Percentiles rank a stretch among this genome's conserved stretches.
Conservation (phyloP, 805 yeast species). For the Ogataea philodendri region DNA sequence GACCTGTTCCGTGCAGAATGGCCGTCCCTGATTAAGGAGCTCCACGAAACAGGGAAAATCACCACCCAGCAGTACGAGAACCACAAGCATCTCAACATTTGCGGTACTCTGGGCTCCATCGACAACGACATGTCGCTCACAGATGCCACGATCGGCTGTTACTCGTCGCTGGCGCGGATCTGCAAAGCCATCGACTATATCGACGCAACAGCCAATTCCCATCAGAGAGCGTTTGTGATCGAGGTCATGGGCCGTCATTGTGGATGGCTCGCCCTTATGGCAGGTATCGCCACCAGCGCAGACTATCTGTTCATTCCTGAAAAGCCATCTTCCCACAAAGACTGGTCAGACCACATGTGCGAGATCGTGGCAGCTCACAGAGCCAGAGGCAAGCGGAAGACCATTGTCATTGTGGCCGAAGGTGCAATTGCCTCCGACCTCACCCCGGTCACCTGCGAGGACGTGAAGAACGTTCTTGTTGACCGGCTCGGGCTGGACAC, state of each 20-base stretch:
- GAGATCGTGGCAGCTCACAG: conserved; percentile 64
- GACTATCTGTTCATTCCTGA: conserved; percentile 82
- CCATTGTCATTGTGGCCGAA: conserved; percentile 79
- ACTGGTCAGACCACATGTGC: conserved; percentile 69
- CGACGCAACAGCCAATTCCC: conserved; percentile 81
- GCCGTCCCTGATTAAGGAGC: conserved; percentile 66
- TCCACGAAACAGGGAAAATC: conserved; percentile 44
- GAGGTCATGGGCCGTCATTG: conserved; percentile 92
- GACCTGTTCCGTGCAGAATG: conserved; percentile 74
- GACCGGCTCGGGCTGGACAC: conserved; percentile 66
- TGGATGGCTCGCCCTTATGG: conserved; percentile 83
- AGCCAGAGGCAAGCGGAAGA: conserved; percentile 69
- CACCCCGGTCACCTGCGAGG: conserved; percentile 62
- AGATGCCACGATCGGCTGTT: conserved; percentile 80
- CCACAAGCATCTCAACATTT: conserved; percentile 59
- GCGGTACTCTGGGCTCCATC: conserved; percentile 79
- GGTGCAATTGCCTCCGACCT: conserved; percentile 75
- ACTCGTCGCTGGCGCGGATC: conserved; percentile 72
- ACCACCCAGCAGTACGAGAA: conserved; percentile 45
- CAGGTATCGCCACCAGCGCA: conserved; percentile 78
- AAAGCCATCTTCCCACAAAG: conserved; percentile 59
- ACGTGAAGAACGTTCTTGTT: conserved; percentile 64
- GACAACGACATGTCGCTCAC: conserved; percentile 86
- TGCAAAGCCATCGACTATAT: conserved; percentile 75
- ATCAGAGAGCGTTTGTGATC: conserved; percentile 77